Conservation (phyloP, 306 rosid genomes). For the Sicyos baderoa region DNA sequence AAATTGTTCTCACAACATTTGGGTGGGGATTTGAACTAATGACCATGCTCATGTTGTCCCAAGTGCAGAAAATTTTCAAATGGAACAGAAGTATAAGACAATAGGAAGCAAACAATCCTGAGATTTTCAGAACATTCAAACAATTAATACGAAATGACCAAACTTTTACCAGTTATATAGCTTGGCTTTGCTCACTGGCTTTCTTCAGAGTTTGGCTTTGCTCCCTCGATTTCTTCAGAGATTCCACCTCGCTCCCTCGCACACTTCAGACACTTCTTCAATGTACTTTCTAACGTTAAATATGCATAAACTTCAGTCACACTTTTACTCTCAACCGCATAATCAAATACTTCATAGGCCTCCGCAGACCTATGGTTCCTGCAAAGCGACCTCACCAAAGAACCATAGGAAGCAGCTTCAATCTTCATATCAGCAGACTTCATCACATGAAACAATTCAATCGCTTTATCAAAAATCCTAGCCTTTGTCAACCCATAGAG, state of each 20-base stretch:
- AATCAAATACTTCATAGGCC: constrained; percentile 86
- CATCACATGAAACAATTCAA: constrained; percentile 57
- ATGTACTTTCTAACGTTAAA: constrained; percentile 59
- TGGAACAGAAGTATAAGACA: neutral
- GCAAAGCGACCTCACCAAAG: constrained; percentile 66
- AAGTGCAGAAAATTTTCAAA: neutral
- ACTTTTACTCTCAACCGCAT: constrained; percentile 80
- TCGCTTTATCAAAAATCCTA: constrained; percentile 57
- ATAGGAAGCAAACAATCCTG: neutral
- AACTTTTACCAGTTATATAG: constrained; percentile 34
- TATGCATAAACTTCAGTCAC: constrained; percentile 66
- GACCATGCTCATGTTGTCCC: neutral
- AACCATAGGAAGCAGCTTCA: constrained; percentile 69
- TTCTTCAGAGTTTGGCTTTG: constrained; percentile 48
- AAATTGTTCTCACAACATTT: no score
- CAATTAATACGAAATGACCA: constrained; percentile 9
- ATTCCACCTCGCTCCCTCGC: constrained; percentile 48
- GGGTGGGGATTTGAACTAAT: no score
- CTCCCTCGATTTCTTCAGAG: constrained; percentile 55
- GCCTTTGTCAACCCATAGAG: constrained; percentile 69
- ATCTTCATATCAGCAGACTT: constrained; percentile 51
- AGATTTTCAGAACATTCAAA: constrained; percentile 1
- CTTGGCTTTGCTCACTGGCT: constrained; percentile 48
- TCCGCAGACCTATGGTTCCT: constrained; percentile 66
- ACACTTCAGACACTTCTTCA: constrained; percentile 48